A percentile compares a stretch with the other conserved stretches of the same genome.
phyloP scores from a whole-genome alignment of 352 stramenopile species.

The Globisporangium recalcitrans region DNA sequence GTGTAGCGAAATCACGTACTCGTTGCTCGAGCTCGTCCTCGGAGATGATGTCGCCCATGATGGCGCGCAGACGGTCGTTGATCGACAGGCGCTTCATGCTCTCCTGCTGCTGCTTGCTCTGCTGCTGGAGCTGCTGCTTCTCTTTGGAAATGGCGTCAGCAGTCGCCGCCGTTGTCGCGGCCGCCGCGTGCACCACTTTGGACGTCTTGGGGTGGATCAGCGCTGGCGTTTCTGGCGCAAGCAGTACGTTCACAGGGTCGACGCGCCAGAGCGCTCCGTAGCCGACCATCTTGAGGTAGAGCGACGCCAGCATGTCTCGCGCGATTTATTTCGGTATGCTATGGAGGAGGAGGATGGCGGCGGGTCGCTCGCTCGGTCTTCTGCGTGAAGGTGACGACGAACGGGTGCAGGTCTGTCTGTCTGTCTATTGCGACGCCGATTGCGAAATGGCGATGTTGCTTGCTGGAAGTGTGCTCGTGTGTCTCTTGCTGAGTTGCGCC shows the following conservation, averaged over 20 bases:
- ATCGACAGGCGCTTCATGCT: constrained; percentile 27
- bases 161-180: not conserved
- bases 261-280: constrained; percentile 47
- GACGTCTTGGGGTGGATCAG: constrained; percentile 21
- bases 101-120: constrained; percentile 7
- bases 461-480: not conserved
- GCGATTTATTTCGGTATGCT: not conserved
- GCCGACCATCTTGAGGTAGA: constrained; percentile 17
- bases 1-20: constrained; percentile 20
- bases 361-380: too few relatives aligned
- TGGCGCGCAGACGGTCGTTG: constrained; percentile 48
- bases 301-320: constrained; percentile 8
- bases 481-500: not conserved
- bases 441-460: not conserved
- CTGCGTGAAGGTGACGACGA: too few relatives aligned
- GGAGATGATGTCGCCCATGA: constrained; percentile 60
- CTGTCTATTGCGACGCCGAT: not conserved
- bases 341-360: too few relatives aligned
- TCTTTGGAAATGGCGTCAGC: constrained; percentile 8
- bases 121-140: not conserved
- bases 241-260: constrained; percentile 28
- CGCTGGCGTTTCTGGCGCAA: not conserved
- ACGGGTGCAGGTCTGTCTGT: not conserved
- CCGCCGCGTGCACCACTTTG: constrained; percentile 25
- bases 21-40: constrained; percentile 49